Evolutionary conservation across 2,329 filamentous ascomycete species (phyloP).

Genomic region (Penicillium paneum): DNA sequence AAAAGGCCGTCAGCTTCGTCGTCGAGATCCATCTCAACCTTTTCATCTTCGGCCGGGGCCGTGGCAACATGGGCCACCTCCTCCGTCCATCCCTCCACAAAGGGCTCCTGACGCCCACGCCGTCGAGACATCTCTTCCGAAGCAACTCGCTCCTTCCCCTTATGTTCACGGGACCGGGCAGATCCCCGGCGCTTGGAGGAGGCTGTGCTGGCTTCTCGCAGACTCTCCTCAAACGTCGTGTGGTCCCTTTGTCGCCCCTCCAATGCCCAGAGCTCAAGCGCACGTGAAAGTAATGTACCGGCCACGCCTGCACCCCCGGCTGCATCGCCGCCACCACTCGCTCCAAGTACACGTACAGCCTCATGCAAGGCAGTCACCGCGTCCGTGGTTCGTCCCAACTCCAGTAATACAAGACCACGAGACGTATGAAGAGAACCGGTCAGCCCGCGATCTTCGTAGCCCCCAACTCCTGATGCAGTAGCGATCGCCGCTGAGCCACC

Average conservation of each 20-base stretch:
- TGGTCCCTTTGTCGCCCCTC: conserved; percentile 34
- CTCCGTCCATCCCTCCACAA: conserved; percentile 37
- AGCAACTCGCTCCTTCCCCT: conserved; percentile 25
- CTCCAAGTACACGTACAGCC: conserved; percentile 47
- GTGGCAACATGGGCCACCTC: conserved; percentile 33
- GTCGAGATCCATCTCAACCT: conserved; percentile 43
- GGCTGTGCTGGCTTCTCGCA: conserved; percentile 3
- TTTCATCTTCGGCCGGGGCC: conserved; percentile 29
- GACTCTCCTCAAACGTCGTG: conserved; percentile 11
- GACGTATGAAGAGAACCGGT: conserved; percentile 48
- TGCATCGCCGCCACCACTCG: conserved; percentile 46
- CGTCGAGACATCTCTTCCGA: conserved; percentile 21
- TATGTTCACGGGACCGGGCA: conserved; percentile 25
- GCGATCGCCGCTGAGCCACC: conserved; percentile 35
- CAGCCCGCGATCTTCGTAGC: conserved; percentile 48
- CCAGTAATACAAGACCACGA: conserved; percentile 76
- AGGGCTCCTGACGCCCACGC: conserved; percentile 23
- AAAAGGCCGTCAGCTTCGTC: conserved; percentile 44
- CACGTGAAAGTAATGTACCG: conserved; percentile 45
- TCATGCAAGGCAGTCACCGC: conserved; percentile 82
- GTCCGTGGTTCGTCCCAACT: conserved; percentile 69
- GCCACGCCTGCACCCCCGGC: conserved; percentile 48
- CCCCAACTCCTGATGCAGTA: conserved; percentile 41
- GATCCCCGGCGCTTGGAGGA: conserved; percentile 20
- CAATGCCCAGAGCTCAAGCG: conserved; percentile 46